These are phyloP conservation scores for Coemansia sp. DNA, from an alignment of 192 early-diverging fungal species.

Conservation along the genomic window DNA sequence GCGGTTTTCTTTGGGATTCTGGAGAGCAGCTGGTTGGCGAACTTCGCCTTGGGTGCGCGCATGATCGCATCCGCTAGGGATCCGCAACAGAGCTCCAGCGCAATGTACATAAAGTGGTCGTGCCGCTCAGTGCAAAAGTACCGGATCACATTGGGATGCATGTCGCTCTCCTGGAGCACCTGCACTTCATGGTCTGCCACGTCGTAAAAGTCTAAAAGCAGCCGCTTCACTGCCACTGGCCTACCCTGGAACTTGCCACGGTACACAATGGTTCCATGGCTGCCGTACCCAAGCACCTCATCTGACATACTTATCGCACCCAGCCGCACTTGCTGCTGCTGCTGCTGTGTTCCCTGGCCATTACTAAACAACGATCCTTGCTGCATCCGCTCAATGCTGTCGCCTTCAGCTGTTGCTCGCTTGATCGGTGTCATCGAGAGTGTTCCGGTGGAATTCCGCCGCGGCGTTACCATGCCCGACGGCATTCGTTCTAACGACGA, in stretches of 20 bases:
- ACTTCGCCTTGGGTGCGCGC: conserved; percentile 43
- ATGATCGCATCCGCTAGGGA: conserved; percentile 87
- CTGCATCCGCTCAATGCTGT: conserved; percentile 19
- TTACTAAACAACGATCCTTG: conserved; percentile 6
- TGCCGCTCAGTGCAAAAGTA: conserved; percentile 89
- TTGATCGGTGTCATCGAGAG: conserved; percentile 43
- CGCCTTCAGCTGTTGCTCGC: conserved; percentile 13
- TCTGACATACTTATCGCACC: conserved; percentile 61
- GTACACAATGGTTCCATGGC: conserved; percentile 96
- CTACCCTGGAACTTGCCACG: conserved; percentile 91
- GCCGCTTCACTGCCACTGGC: conserved; percentile 88
- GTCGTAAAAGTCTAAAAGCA: conserved; percentile 94
- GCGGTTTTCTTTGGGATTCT: conserved; percentile 61
- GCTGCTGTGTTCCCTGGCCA: conserved; percentile 1
- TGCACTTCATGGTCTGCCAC: conserved; percentile 93
- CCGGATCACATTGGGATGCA: conserved; percentile 94
- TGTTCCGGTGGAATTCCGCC: conserved; percentile 49
- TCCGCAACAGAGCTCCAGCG: conserved; percentile 89
- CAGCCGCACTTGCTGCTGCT: conserved; percentile 40
- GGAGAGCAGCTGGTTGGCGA: conserved; percentile 49
- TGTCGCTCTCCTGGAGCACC: conserved; percentile 88
- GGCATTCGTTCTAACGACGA: conserved; percentile 38
- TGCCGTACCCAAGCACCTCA: conserved; percentile 80
- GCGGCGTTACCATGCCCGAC: conserved; percentile 34
- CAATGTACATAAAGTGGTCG: conserved; percentile 94